Evolutionary conservation across 2,329 filamentous ascomycete genomes (phyloP).

Genomic region (Penicillium freii): DNA sequence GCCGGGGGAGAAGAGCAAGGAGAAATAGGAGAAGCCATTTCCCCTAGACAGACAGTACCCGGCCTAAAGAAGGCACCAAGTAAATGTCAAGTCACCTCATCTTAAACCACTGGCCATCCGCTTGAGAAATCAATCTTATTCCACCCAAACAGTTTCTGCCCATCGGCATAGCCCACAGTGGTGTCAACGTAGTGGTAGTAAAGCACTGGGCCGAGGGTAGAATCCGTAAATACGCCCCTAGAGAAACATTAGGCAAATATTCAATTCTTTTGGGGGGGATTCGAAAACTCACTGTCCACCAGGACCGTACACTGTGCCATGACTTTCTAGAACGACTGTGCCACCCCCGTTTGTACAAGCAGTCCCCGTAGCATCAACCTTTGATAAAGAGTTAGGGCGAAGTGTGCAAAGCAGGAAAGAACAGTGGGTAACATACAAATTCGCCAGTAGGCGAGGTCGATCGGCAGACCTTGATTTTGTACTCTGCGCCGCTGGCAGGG

Average conservation of each 20-base stretch:
- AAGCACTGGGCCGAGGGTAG: constrained; percentile 52
- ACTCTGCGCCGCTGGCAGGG: constrained; percentile 60
- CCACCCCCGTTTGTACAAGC: constrained; percentile 59
- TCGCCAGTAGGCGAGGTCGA: constrained; percentile 51
- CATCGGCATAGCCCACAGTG: constrained; percentile 52
- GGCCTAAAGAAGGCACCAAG: neutral
- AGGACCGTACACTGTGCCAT: constrained; percentile 62
- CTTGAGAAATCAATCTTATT: constrained; percentile 45
- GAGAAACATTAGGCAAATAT: constrained; percentile 4
- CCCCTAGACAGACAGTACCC: neutral
- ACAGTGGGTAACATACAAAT: constrained; percentile 46
- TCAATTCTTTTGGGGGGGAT: no score
- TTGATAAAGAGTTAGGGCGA: neutral
- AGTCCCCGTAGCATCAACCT: constrained; percentile 53
- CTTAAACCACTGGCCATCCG: constrained; percentile 47
- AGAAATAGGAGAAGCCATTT: neutral
- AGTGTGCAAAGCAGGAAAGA: neutral
- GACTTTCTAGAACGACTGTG: constrained; percentile 59
- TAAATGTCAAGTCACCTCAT: neutral
- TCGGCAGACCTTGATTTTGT: constrained; percentile 65
- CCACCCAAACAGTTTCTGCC: constrained; percentile 49
- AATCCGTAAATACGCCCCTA: constrained; percentile 34
- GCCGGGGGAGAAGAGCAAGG: no score
- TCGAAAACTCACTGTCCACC: constrained; percentile 59
- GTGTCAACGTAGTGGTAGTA: constrained; percentile 65